phyloP scores from a whole-genome alignment of 1,139 yeast genomes.

The Maudiozyma humilis region DNA sequence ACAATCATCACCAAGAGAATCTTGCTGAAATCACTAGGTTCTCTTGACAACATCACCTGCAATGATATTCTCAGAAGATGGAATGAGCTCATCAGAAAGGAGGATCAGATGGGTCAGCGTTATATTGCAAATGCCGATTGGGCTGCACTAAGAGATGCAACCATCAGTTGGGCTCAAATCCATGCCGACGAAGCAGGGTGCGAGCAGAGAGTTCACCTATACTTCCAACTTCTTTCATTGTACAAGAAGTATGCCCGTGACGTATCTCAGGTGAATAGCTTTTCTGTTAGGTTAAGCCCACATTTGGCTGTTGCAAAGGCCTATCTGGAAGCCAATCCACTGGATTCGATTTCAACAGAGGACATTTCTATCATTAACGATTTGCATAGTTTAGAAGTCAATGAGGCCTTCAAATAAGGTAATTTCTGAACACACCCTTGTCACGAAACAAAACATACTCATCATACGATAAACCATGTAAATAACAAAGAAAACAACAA shows the following conservation, averaged over 20 bases:
- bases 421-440: not conserved
- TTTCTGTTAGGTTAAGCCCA: slow-evolving; percentile 32
- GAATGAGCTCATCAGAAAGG: slow-evolving; percentile 46
- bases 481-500: not conserved
- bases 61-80: slow-evolving; percentile 51
- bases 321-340: slow-evolving; percentile 18
- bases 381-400: slow-evolving; percentile 18
- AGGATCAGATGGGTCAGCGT: slow-evolving; percentile 45
- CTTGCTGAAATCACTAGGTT: slow-evolving; percentile 63
- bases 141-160: slow-evolving; percentile 80
- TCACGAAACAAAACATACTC: not conserved
- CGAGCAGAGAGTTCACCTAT: slow-evolving; percentile 42
- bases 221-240: slow-evolving; percentile 46
- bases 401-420: not conserved
- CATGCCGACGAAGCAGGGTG: slow-evolving; percentile 6
- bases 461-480: not conserved
- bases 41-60: slow-evolving; percentile 40
- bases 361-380: slow-evolving; percentile 27
- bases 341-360: not conserved
- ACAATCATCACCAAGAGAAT: slow-evolving; percentile 74
- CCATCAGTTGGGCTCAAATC: slow-evolving; percentile 37
- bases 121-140: slow-evolving; percentile 80
- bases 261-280: slow-evolving; percentile 33
- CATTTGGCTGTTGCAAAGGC: slow-evolving; percentile 31
- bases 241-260: slow-evolving; percentile 42